Evolutionary conservation across 2,329 filamentous ascomycete genomes (phyloP).

Genomic region (Rhytidhysteron rufulum): DNA sequence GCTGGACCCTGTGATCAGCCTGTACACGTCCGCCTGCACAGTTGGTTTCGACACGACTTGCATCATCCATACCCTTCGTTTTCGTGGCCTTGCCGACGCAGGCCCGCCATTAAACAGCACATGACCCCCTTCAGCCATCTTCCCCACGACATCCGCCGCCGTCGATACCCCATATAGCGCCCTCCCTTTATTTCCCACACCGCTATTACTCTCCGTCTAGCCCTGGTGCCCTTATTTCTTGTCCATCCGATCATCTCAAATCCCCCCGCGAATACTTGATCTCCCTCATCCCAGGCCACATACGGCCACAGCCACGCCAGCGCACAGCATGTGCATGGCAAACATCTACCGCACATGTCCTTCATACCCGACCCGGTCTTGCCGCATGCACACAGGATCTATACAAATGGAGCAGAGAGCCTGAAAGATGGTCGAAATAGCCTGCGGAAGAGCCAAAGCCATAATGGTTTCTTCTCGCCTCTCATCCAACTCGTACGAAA

Average conservation of each 20-base stretch:
- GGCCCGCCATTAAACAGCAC: too few relatives aligned
- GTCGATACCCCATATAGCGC: too few relatives aligned
- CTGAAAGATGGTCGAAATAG: conserved; percentile 9
- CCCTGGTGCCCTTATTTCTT: background rate
- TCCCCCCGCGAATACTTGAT: too few relatives aligned
- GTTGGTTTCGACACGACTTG: too few relatives aligned
- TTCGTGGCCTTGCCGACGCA: too few relatives aligned
- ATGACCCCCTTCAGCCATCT: too few relatives aligned
- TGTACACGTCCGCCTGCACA: too few relatives aligned
- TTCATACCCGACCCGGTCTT: conserved; percentile 33
- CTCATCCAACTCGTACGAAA: conserved; percentile 33
- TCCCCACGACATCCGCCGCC: too few relatives aligned
- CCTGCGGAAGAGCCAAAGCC: conserved; percentile 23
- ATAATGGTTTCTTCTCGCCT: conserved; percentile 30
- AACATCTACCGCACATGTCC: conserved; percentile 27
- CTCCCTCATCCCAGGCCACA: background rate
- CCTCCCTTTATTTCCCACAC: too few relatives aligned
- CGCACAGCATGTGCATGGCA: conserved; percentile 27
- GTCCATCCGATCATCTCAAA: background rate
- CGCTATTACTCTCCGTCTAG: background rate
- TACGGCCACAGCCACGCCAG: conserved; percentile 1
- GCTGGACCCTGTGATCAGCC: too few relatives aligned
- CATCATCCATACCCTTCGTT: too few relatives aligned
- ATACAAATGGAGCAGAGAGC: conserved; percentile 12
- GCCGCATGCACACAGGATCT: conserved; percentile 26